Conservation (phyloP, 1,139 yeast species). For the Tardiomyces depauwii region DNA sequence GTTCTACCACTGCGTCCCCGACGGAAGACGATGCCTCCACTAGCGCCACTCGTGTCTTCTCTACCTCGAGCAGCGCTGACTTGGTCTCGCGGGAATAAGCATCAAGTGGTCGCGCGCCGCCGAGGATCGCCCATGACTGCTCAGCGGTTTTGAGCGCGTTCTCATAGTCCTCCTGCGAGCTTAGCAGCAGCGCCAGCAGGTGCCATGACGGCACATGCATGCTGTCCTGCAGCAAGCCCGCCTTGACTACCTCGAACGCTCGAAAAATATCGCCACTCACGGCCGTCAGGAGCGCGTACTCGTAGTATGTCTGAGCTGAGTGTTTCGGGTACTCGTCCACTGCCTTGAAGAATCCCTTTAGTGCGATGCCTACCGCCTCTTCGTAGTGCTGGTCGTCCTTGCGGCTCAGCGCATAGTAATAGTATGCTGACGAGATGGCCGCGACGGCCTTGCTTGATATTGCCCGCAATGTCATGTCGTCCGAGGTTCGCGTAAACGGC, state of each 20-base stretch:
- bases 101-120: slow-evolving; percentile 8
- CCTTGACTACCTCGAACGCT: slow-evolving; percentile 23
- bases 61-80: slow-evolving; percentile 54
- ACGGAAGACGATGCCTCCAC: slow-evolving; percentile 54
- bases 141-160: slow-evolving; percentile 34
- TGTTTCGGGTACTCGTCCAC: slow-evolving; percentile 6
- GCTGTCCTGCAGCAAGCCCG: slow-evolving; percentile 29
- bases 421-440: not conserved
- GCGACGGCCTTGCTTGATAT: not conserved
- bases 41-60: slow-evolving; percentile 64
- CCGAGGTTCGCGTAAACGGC: not conserved
- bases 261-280: slow-evolving; percentile 11
- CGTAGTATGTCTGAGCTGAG: slow-evolving; percentile 10
- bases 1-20: slow-evolving; percentile 47
- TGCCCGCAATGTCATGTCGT: not conserved
- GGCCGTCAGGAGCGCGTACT: slow-evolving; percentile 21
- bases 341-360: not conserved
- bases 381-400: not conserved
- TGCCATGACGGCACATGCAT: slow-evolving; percentile 41
- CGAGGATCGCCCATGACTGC: slow-evolving; percentile 25
- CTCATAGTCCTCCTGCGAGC: slow-evolving; percentile 40
- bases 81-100: slow-evolving; percentile 29
- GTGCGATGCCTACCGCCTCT: not conserved
- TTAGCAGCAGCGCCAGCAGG: slow-evolving; percentile 38
- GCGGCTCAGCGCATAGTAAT: not conserved